Conservation (phyloP, 2,329 filamentous ascomycete genomes). For the Nemania sp. region DNA sequence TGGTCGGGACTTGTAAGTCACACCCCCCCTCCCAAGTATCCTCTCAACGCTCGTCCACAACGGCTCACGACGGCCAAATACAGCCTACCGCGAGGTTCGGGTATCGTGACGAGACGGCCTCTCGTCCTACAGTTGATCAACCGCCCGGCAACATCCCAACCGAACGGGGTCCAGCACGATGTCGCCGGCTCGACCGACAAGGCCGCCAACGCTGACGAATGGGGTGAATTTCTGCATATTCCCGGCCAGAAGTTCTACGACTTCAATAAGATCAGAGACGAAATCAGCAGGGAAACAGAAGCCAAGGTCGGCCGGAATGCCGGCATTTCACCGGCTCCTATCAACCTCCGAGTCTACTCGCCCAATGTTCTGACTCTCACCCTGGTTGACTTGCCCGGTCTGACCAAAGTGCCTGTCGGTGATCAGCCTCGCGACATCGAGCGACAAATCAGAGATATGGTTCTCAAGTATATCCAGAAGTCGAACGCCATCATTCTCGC, state of each 20-base stretch:
- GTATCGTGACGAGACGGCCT: constrained; percentile 94
- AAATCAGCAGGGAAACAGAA: constrained; percentile 96
- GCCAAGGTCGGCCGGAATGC: constrained; percentile 95
- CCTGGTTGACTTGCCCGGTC: constrained; percentile 90
- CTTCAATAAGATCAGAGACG: constrained; percentile 97
- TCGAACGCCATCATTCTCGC: constrained; percentile 97
- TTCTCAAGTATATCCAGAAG: constrained; percentile 97
- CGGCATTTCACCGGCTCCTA: constrained; percentile 93
- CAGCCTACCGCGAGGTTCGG: constrained; percentile 93
- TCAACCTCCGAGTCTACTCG: constrained; percentile 98
- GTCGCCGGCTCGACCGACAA: constrained; percentile 73
- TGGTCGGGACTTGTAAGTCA: constrained; percentile 91
- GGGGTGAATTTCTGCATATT: constrained; percentile 98
- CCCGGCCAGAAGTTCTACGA: constrained; percentile 97
- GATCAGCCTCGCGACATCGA: constrained; percentile 97
- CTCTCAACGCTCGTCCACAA: not conserved
- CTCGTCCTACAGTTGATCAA: constrained; percentile 99
- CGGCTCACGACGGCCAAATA: constrained; percentile 8
- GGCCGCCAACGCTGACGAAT: constrained; percentile 91
- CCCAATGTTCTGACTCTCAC: constrained; percentile 97
- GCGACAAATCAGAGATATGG: constrained; percentile 95
- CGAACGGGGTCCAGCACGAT: constrained; percentile 75
- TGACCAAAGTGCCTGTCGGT: constrained; percentile 95
- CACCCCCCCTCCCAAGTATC: constrained; percentile 22
- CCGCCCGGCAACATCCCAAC: constrained; percentile 65